These are phyloP conservation scores for Saccharomyces hybrid DNA, from an alignment of 1,139 yeast species.

Conservation along the genomic window DNA sequence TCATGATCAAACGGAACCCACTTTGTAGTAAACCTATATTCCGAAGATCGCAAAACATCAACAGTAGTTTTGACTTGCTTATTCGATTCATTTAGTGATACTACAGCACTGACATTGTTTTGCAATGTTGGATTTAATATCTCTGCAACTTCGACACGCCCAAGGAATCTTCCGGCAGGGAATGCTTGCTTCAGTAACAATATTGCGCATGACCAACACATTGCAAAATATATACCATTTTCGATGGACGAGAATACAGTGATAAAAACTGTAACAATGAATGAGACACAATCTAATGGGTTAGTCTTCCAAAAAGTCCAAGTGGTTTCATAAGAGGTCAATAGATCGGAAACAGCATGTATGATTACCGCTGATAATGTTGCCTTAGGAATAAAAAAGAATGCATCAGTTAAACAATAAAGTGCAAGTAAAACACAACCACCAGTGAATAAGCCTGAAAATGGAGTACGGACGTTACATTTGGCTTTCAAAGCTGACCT, in stretches of 20 bases:
- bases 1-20: constrained; percentile 74
- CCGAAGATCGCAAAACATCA: constrained; percentile 9
- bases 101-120: background rate
- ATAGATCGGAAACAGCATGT: constrained; percentile 88
- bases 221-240: constrained; percentile 83
- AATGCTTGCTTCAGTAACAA: constrained; percentile 68
- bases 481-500: no score
- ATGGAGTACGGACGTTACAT: no score
- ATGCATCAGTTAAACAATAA: constrained; percentile 73
- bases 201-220: constrained; percentile 73
- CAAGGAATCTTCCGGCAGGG: constrained; percentile 79
- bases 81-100: background rate
- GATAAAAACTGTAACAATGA: constrained; percentile 69
- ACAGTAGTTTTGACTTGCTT: constrained; percentile 23
- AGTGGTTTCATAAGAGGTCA: constrained; percentile 65
- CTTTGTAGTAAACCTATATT: constrained; percentile 33
- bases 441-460: no score
- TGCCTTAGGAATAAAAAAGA: constrained; percentile 87
- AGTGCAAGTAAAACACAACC: constrained; percentile 74
- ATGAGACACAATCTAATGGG: constrained; percentile 73
- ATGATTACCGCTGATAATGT: constrained; percentile 80
- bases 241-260: constrained; percentile 81
- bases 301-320: constrained; percentile 67
- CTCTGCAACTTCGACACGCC: constrained; percentile 64
- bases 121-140: constrained; percentile 44